Percentiles rank a stretch among this genome's conserved stretches.
Conservation (phyloP, 192 early-diverging fungal genomes). For the Pecoramyces ruminantium region DNA sequence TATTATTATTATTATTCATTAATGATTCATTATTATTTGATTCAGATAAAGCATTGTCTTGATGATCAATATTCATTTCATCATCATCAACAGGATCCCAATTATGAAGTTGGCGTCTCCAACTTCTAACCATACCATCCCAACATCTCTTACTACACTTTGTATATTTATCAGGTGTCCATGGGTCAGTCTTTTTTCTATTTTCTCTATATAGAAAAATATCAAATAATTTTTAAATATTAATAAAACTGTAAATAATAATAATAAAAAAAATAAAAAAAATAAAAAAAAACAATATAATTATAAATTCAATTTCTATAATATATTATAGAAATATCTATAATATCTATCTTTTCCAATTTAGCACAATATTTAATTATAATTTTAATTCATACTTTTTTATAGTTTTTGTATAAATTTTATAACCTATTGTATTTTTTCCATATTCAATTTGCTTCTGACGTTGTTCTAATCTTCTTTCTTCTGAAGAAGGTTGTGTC, state of each 20-base stretch:
- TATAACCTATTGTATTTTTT: constrained; percentile 30
- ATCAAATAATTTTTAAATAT: background rate
- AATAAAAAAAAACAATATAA: too few species aligned
- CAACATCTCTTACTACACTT: constrained; percentile 28
- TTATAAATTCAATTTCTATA: too few species aligned
- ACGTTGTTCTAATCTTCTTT: constrained; percentile 25
- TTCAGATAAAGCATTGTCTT: background rate
- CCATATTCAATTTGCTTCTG: constrained; percentile 42
- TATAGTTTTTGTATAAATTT: constrained; percentile 13
- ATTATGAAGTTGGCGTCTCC: constrained; percentile 23
- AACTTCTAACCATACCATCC: constrained; percentile 26
- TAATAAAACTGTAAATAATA: too few species aligned
- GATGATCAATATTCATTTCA: background rate
- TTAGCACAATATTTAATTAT: too few species aligned
- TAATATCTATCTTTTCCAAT: too few species aligned
- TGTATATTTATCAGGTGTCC: constrained; percentile 24
- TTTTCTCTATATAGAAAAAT: constrained; percentile 4
- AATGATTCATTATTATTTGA: background rate
- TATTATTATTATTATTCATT: background rate
- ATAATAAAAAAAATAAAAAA: too few species aligned
- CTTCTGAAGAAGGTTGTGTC: constrained; percentile 3
- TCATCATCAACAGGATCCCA: constrained; percentile 7
- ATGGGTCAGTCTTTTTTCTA: constrained; percentile 15
- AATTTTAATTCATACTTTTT: constrained; percentile 6
- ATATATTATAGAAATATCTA: too few species aligned